Percentiles rank a stretch among this genome's conserved stretches.
Conservation (phyloP, 2,329 filamentous ascomycete genomes). For the Orbilia brochopaga region DNA sequence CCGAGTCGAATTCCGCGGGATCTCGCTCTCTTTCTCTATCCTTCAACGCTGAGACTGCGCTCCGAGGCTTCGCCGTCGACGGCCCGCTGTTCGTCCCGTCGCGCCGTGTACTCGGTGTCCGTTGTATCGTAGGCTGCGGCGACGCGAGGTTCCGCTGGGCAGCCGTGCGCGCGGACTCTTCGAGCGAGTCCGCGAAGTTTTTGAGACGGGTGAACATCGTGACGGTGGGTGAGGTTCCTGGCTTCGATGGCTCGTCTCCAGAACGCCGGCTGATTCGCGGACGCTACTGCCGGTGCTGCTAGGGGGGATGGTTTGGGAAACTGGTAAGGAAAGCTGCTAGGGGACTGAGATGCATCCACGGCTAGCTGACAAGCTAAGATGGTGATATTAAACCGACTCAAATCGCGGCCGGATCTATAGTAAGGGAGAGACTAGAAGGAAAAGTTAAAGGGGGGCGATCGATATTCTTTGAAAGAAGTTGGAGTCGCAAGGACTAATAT, state of each 20-base stretch:
- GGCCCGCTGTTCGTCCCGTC: conserved; percentile 20
- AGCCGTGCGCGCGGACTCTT: conserved; percentile 46
- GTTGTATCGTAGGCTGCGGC: conserved; percentile 27
- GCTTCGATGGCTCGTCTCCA: background rate
- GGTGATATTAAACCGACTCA: background rate
- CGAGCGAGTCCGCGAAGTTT: conserved; percentile 48
- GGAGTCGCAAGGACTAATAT: conserved; percentile 19
- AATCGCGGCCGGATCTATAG: background rate
- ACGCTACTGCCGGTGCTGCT: background rate
- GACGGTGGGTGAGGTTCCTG: background rate
- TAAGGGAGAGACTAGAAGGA: conserved; percentile 4
- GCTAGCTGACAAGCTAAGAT: background rate
- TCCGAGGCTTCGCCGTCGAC: conserved; percentile 40
- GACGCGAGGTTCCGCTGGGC: conserved; percentile 38
- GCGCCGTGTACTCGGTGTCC: conserved; percentile 38
- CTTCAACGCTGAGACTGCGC: conserved; percentile 34
- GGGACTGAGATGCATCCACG: background rate
- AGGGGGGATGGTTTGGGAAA: background rate
- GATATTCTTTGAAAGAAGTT: conserved; percentile 13
- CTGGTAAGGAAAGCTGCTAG: background rate
- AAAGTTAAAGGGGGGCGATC: conserved; percentile 17
- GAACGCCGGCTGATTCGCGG: background rate
- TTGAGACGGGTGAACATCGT: conserved; percentile 45
- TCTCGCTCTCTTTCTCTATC: conserved; percentile 42
- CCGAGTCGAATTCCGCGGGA: conserved; percentile 48